phyloP scores from a whole-genome alignment of 2,329 filamentous ascomycete genomes.

The Ophiocordyceps unilateralis region DNA sequence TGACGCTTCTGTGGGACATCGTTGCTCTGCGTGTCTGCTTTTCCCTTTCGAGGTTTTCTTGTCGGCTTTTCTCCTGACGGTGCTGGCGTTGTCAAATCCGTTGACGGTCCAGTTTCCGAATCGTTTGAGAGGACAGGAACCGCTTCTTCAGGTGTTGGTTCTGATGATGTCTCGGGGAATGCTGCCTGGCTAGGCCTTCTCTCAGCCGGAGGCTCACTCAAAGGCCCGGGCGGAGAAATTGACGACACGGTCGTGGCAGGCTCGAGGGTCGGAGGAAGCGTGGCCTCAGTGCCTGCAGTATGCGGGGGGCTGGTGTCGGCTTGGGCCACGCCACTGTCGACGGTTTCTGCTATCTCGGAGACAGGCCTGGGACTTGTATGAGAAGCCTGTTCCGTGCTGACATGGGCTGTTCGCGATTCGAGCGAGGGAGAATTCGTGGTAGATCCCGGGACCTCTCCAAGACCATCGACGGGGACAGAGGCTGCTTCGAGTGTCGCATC shows the following conservation, averaged over 20 bases:
- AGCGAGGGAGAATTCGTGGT: neutral
- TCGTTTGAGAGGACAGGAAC: neutral
- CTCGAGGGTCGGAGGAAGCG: neutral
- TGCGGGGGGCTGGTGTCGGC: neutral
- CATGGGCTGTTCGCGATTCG: neutral
- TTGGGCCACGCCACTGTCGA: neutral
- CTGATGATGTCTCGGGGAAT: neutral
- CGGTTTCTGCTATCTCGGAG: neutral
- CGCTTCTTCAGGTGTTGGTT: neutral
- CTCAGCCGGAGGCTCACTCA: neutral
- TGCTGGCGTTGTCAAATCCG: too few species aligned
- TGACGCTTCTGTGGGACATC: slow-evolving; percentile 15
- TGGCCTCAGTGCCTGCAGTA: neutral
- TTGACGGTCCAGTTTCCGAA: neutral
- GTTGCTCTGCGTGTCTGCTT: slow-evolving; percentile 5
- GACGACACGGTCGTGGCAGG: neutral
- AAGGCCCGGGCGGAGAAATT: neutral
- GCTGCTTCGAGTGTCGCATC: neutral
- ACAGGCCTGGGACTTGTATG: neutral
- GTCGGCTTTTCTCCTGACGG: neutral
- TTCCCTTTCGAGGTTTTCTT: slow-evolving; percentile 1
- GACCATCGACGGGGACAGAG: neutral
- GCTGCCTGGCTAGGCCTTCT: neutral
- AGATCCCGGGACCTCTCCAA: neutral
- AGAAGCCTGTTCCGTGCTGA: neutral